A percentile compares a stretch with the other conserved stretches of the same genome.
phyloP scores from a whole-genome alignment of 768 basidiomycete genomes.

The Dentipellis sp. region DNA sequence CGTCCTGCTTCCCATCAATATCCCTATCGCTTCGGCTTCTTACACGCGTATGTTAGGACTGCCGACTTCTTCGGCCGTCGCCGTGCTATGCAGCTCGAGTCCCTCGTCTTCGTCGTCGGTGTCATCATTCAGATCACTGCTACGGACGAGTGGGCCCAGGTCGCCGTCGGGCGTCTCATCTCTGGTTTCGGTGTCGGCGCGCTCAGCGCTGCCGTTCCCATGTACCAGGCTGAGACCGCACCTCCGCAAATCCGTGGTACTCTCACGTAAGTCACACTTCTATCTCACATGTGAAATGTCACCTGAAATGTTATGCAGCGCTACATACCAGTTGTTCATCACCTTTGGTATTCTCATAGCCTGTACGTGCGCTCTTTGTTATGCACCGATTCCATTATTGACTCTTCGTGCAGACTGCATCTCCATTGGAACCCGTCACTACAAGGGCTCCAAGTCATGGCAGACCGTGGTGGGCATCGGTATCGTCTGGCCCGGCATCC shows the following conservation, averaged over 20 bases:
- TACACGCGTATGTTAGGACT: constrained; percentile 24
- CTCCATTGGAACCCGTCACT: constrained; percentile 52
- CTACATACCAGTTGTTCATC: constrained; percentile 56
- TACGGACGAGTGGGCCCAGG: constrained; percentile 49
- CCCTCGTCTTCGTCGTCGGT: constrained; percentile 46
- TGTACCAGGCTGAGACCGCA: constrained; percentile 51
- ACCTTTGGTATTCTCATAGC: constrained; percentile 64
- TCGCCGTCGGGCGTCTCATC: constrained; percentile 56
- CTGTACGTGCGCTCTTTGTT: constrained; percentile 27
- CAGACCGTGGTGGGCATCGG: constrained; percentile 53
- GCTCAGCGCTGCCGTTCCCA: constrained; percentile 58
- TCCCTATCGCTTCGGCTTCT: background rate
- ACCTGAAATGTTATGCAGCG: constrained; percentile 13
- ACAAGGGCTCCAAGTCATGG: constrained; percentile 45
- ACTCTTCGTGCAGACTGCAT: constrained; percentile 38
- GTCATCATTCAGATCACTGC: constrained; percentile 51
- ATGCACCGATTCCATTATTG: background rate
- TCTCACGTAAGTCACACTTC: constrained; percentile 27
- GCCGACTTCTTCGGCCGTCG: constrained; percentile 61
- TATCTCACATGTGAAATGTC: background rate
- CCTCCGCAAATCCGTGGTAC: constrained; percentile 66
- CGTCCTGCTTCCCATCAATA: constrained; percentile 17
- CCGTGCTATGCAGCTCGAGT: constrained; percentile 57
- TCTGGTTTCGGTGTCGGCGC: constrained; percentile 63
- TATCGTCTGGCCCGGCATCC: constrained; percentile 52